Evolutionary conservation across 768 basidiomycete genomes (phyloP), one percentile per base, ranked within the genome.

Genomic region (Steccherinum ochraceum): DNA sequence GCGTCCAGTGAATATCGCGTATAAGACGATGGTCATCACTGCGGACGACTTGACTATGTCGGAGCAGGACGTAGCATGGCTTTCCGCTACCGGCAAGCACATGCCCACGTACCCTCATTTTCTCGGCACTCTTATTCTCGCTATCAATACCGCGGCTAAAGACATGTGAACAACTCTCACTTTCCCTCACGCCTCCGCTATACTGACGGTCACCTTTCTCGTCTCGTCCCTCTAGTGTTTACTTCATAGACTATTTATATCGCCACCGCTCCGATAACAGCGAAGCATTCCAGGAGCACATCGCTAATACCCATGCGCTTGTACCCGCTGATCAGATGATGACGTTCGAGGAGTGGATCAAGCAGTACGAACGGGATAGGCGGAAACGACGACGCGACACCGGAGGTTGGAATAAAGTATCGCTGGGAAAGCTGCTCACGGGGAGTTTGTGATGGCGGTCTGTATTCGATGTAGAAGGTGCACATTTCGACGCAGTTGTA

Each of bases 391-490:
- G 18, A 19, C 5, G 10, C 16, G 41, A 43, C 7, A 18, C 10
- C n/a, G 16, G n/a, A 43, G 41, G 21, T 11, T 55, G 53, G 53
- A 55, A 55, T 42, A 46, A 46, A 24, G 50, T 55, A 18, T 52
- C 51, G 21, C 18, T 52, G 27, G 11, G 5, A 2, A 41, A 46
- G 12, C 39, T 52, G 20, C 16, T 52, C 2, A 24, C 20, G 18
- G 51, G 51, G 4, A 46, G 24, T 25, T 35, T 35, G 30, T 35
- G 30, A 35, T n/a, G n/a, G 96, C 44, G 95, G 97, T 64, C 96
- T 97, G 93, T 95, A 99, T 67, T 89, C 89, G 47, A 76, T 98
- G 49, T 72, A 97, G 55, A 95, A 92, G 42, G 73, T 95, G 49
- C 89, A 93, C 69, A 70, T 98, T 26, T 73, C 83, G 2, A 92